Evolutionary conservation across 257 asterid species (phyloP).

Genomic region (Knoxia roxburghii): DNA sequence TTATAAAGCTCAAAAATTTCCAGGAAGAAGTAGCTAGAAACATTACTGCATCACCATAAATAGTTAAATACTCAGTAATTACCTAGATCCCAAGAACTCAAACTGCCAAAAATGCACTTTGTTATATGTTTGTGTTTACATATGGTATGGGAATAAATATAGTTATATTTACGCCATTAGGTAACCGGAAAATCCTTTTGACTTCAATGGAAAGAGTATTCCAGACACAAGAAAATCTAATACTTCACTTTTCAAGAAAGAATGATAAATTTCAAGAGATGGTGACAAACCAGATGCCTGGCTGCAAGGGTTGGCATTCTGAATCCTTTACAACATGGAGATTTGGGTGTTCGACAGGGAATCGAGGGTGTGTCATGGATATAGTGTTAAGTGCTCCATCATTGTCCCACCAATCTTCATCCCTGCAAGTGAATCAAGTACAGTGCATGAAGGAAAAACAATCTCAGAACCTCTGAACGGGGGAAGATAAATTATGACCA

Average conservation of each 20-base stretch:
- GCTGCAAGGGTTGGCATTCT: conserved; percentile 78
- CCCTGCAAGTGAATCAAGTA: conserved; percentile 36
- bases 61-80: no score
- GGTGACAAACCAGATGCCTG: conserved; percentile 81
- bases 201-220: no score
- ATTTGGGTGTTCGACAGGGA: conserved; percentile 80
- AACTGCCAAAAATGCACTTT: not conserved
- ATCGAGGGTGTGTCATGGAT: conserved; percentile 97
- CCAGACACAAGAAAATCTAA: no score
- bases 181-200: not conserved
- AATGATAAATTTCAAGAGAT: conserved; percentile 2
- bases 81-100: no score
- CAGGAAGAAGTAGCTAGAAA: not conserved
- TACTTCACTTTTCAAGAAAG: not conserved
- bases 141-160: not conserved
- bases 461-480: not conserved
- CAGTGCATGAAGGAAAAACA: conserved; percentile 2
- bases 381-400: conserved; percentile 97
- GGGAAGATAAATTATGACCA: not conserved
- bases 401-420: conserved; percentile 99
- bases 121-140: not conserved
- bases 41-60: not conserved
- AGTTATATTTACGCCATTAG: not conserved
- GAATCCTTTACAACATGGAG: conserved; percentile 61
- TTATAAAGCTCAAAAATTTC: not conserved